phyloP scores from a whole-genome alignment of 331 rosid genomes.

The Erythrophleum ivorense region DNA sequence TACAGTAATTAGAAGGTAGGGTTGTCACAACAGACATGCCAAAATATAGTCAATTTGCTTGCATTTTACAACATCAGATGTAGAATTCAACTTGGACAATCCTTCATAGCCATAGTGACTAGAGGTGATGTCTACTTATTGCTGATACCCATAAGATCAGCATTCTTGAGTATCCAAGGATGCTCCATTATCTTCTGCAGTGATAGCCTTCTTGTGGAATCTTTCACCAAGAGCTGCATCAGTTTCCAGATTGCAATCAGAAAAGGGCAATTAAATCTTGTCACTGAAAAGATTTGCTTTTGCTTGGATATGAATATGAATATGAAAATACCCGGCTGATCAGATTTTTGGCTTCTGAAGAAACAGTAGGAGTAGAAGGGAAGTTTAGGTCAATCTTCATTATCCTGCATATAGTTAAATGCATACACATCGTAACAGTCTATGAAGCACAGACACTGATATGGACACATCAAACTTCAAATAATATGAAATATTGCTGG shows the following conservation, averaged over 20 bases:
- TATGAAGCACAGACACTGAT: not conserved
- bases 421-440: not conserved
- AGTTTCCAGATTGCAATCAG: conserved; percentile 16
- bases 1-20: too few species aligned
- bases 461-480: not conserved
- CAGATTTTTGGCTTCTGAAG: conserved; percentile 72
- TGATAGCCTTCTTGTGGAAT: conserved; percentile 75
- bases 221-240: conserved; percentile 82
- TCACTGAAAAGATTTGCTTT: conserved; percentile 3
- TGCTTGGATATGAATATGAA: conserved; percentile 17
- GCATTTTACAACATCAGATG: conserved; percentile 15
- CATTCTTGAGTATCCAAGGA: conserved; percentile 85
- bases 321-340: conserved; percentile 56
- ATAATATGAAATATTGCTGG: too few species aligned
- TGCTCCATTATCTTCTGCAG: conserved; percentile 82
- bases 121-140: conserved; percentile 34
- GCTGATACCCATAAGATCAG: conserved; percentile 60
- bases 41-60: not conserved
- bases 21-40: too few species aligned
- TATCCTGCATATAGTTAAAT: conserved; percentile 54
- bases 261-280: not conserved
- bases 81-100: not conserved
- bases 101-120: not conserved
- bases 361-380: conserved; percentile 66
- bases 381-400: conserved; percentile 69